Conservation (phyloP, 441 rosid genomes). For the Pelargonium citronellum region DNA sequence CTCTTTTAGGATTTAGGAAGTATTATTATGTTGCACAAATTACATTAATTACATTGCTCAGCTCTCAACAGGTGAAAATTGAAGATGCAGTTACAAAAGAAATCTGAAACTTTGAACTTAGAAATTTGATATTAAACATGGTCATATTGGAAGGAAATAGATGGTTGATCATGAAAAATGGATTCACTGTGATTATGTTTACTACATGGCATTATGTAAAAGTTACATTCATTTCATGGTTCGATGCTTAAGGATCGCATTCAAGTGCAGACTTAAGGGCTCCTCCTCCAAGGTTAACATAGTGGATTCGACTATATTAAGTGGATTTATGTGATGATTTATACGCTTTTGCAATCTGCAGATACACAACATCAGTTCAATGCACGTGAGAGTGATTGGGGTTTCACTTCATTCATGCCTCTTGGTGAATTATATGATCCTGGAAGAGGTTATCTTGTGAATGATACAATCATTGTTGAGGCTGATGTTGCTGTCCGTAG, state of each 20-base stretch:
- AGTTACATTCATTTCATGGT: neutral
- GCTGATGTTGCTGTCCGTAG: slow-evolving; percentile 69
- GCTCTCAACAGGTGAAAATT: neutral
- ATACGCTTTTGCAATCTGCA: slow-evolving; percentile 27
- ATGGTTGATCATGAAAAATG: neutral
- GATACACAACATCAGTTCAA: slow-evolving; percentile 68
- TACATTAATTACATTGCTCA: neutral
- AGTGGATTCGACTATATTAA: neutral
- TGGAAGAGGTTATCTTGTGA: slow-evolving; percentile 56
- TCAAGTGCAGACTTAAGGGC: neutral
- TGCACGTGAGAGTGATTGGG: slow-evolving; percentile 73
- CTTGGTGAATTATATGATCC: slow-evolving; percentile 66
- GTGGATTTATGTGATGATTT: neutral
- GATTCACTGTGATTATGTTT: neutral
- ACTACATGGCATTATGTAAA: neutral
- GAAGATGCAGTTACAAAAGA: neutral
- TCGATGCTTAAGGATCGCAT: neutral
- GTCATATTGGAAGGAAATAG: neutral
- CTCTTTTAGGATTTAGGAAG: too few species aligned
- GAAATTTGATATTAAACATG: neutral
- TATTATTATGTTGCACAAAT: too few species aligned
- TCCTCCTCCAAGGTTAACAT: neutral
- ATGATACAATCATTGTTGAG: slow-evolving; percentile 54
- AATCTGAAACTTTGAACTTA: neutral
- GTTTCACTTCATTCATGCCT: slow-evolving; percentile 72